phyloP scores from a whole-genome alignment of 106 monocot genomes.

The Narthecium ossifragum region DNA sequence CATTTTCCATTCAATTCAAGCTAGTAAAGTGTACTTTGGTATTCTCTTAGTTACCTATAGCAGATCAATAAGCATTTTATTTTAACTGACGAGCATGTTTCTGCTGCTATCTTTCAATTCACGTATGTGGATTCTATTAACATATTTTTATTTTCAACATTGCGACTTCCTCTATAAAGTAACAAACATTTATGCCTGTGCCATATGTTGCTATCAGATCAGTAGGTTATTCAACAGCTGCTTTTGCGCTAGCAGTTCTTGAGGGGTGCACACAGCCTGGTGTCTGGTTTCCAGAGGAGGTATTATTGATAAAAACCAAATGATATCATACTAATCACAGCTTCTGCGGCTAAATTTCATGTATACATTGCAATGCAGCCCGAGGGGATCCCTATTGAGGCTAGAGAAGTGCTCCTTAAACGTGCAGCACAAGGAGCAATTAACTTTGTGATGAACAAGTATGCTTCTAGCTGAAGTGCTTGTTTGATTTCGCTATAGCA shows the following conservation, averaged over 20 bases:
- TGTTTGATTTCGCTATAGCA: no score
- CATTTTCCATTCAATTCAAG: no score
- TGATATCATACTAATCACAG: not conserved
- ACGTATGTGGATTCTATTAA: no score
- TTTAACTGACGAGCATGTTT: no score
- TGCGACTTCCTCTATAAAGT: no score
- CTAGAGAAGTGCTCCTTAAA: conserved; percentile 61
- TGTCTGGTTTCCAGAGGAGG: conserved; percentile 99
- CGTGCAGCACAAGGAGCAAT: conserved; percentile 74
- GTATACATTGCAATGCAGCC: conserved; percentile 34
- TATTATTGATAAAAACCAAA: not conserved
- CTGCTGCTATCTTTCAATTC: no score
- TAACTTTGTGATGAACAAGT: conserved; percentile 90
- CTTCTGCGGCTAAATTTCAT: not conserved
- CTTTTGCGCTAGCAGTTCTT: conserved; percentile 85
- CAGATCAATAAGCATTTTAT: no score
- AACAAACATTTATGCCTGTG: not conserved
- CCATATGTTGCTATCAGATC: conserved; percentile 33
- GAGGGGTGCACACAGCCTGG: conserved; percentile 84
- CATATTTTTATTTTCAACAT: no score
- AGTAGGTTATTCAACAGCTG: conserved; percentile 63
- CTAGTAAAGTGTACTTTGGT: not conserved
- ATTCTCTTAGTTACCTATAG: no score
- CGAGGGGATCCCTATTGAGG: conserved; percentile 72
- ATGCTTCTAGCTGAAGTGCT: no score